These are phyloP conservation scores for Acer saccharum DNA, from an alignment of 345 rosid species.

Conservation along the genomic window DNA sequence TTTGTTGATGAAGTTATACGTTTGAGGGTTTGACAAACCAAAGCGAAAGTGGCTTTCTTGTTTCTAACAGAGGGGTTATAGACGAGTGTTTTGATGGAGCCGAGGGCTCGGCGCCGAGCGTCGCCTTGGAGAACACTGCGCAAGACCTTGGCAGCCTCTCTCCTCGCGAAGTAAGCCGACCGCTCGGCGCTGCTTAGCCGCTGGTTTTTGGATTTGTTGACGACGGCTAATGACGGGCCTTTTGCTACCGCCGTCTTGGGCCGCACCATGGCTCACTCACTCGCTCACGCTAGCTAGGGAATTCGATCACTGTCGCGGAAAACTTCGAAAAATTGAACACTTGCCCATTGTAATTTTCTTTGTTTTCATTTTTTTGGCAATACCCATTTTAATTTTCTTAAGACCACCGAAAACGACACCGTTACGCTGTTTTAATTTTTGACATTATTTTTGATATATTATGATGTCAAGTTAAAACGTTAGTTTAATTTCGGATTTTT, in stretches of 20 bases:
- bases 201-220: constrained; percentile 21
- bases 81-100: constrained; percentile 81
- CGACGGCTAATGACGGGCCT: constrained; percentile 22
- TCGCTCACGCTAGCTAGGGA: neutral
- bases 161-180: constrained; percentile 74
- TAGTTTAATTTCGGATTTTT: too few species aligned
- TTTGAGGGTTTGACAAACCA: constrained; percentile 94
- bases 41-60: constrained; percentile 87
- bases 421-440: too few species aligned
- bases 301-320: neutral
- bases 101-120: constrained; percentile 71
- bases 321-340: neutral
- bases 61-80: constrained; percentile 74
- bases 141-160: constrained; percentile 84
- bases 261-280: constrained; percentile 24
- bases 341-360: neutral
- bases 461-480: too few species aligned
- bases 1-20: constrained; percentile 30
- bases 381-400: neutral
- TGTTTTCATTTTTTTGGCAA: too few species aligned
- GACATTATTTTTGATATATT: too few species aligned
- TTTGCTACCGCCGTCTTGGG: constrained; percentile 12
- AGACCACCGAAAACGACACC: neutral
- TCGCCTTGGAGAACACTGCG: constrained; percentile 76
- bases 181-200: constrained; percentile 48